Percentiles rank a stretch among this genome's conserved stretches.
Evolutionary conservation across 2,329 filamentous ascomycete species (phyloP).

Genomic region (Escovopsis weberi): DNA sequence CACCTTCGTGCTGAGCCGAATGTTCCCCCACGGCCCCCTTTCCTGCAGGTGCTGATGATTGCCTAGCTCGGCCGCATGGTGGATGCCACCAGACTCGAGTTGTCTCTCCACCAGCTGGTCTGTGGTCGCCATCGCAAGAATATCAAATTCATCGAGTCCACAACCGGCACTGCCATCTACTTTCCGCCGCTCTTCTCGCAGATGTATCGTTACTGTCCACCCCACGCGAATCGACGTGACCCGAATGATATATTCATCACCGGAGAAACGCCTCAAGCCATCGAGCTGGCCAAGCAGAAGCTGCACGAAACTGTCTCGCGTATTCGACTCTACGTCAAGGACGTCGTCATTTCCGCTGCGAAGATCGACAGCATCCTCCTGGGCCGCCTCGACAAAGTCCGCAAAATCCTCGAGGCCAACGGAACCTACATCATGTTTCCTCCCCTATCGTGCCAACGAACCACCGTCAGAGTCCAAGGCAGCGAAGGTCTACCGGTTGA

Average conservation of each 20-base stretch:
- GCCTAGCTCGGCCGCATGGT: constrained; percentile 55
- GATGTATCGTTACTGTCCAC: constrained; percentile 79
- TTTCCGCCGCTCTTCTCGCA: constrained; percentile 90
- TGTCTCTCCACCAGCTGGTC: constrained; percentile 79
- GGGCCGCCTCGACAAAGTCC: constrained; percentile 84
- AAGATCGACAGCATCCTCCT: constrained; percentile 94
- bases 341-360: constrained; percentile 73
- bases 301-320: constrained; percentile 71
- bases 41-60: constrained; percentile 6
- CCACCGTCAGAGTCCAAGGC: constrained; percentile 78
- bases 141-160: constrained; percentile 93
- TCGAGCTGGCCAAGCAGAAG: constrained; percentile 79
- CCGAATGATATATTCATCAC: constrained; percentile 92
- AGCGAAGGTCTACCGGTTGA: constrained; percentile 89
- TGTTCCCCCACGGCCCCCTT: not conserved
- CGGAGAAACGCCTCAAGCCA: constrained; percentile 70
- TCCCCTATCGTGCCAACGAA: constrained; percentile 70
- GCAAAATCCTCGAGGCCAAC: constrained; percentile 94
- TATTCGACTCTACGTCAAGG: constrained; percentile 79
- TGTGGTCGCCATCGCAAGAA: constrained; percentile 92
- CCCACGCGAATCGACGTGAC: constrained; percentile 65
- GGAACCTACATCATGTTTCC: constrained; percentile 92
- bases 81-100: constrained; percentile 67
- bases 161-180: constrained; percentile 93
- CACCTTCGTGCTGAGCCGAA: not conserved